Conservation (phyloP, 192 early-diverging fungal species). For the Mortierella claussenii region DNA sequence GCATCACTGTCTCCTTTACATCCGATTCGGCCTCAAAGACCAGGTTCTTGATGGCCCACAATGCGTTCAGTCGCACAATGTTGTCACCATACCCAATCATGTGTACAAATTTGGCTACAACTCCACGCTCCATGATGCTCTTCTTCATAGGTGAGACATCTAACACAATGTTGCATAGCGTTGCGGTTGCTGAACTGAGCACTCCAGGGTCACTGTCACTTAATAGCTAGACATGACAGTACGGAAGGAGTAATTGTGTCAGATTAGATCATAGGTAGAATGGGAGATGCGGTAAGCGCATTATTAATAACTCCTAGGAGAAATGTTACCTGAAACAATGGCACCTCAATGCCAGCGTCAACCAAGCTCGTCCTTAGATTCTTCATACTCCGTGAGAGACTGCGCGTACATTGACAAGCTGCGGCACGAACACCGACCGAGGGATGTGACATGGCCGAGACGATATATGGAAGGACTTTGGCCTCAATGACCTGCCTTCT, state of each 20-base stretch:
- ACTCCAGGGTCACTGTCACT: constrained; percentile 70
- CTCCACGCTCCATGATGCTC: constrained; percentile 76
- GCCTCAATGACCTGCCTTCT: constrained; percentile 79
- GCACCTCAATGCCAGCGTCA: constrained; percentile 76
- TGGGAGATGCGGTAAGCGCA: background rate
- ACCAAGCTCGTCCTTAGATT: constrained; percentile 81
- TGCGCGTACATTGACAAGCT: constrained; percentile 82
- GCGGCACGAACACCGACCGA: constrained; percentile 70
- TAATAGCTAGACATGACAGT: constrained; percentile 58
- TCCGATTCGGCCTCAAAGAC: constrained; percentile 75
- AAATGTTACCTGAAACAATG: constrained; percentile 71
- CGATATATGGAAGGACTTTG: constrained; percentile 79
- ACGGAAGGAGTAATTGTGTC: background rate
- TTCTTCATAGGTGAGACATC: constrained; percentile 87
- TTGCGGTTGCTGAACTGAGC: constrained; percentile 75
- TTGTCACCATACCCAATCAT: constrained; percentile 62
- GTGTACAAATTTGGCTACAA: constrained; percentile 74
- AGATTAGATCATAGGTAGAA: background rate
- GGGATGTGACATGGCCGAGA: constrained; percentile 69
- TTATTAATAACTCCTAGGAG: background rate
- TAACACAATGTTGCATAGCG: constrained; percentile 86
- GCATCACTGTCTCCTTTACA: constrained; percentile 75
- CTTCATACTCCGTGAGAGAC: constrained; percentile 80
- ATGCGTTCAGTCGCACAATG: constrained; percentile 72
- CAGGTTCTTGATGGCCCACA: constrained; percentile 88